phyloP scores from a whole-genome alignment of 2,329 filamentous ascomycete species.

The Zasmidium angulare region DNA sequence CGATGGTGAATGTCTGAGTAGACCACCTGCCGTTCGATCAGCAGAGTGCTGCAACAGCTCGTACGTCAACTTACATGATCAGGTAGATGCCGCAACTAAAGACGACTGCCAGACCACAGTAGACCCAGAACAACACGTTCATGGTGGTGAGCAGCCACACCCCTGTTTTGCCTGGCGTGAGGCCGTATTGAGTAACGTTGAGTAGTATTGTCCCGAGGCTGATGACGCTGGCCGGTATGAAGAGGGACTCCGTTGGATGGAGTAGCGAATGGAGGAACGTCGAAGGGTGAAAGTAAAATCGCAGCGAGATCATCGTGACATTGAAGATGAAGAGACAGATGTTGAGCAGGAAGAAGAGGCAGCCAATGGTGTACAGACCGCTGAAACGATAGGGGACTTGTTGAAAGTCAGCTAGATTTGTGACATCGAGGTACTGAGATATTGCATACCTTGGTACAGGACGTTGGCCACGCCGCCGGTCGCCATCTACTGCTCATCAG shows the following conservation, averaged over 20 bases:
- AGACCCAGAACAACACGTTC: slow-evolving; percentile 72
- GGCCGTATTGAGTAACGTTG: slow-evolving; percentile 75
- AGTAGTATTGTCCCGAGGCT: slow-evolving; percentile 64
- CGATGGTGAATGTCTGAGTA: slow-evolving; percentile 68
- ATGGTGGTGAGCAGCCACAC: slow-evolving; percentile 58
- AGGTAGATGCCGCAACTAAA: slow-evolving; percentile 72
- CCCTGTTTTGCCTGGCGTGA: slow-evolving; percentile 48
- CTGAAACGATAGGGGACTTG: slow-evolving; percentile 44
- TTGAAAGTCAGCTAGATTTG: slow-evolving; percentile 2
- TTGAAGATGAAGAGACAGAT: slow-evolving; percentile 69
- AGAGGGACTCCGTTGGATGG: slow-evolving; percentile 71
- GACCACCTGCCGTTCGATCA: slow-evolving; percentile 53
- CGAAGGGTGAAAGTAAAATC: slow-evolving; percentile 69
- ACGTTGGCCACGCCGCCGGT: slow-evolving; percentile 55
- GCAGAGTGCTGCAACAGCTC: slow-evolving; percentile 22
- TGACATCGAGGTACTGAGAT: background rate
- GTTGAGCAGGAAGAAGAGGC: slow-evolving; percentile 50
- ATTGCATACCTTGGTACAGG: slow-evolving; percentile 53
- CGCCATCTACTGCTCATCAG: slow-evolving; percentile 61
- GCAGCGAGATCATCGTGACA: slow-evolving; percentile 62
- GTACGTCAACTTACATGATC: slow-evolving; percentile 57
- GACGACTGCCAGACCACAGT: slow-evolving; percentile 65
- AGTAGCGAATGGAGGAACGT: slow-evolving; percentile 70
- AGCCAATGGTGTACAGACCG: slow-evolving; percentile 49
- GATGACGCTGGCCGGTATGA: slow-evolving; percentile 67